Base-by-base conservation (phyloP, 2,329 filamentous ascomycete genomes). In the Cercospora citrullina region DNA sequence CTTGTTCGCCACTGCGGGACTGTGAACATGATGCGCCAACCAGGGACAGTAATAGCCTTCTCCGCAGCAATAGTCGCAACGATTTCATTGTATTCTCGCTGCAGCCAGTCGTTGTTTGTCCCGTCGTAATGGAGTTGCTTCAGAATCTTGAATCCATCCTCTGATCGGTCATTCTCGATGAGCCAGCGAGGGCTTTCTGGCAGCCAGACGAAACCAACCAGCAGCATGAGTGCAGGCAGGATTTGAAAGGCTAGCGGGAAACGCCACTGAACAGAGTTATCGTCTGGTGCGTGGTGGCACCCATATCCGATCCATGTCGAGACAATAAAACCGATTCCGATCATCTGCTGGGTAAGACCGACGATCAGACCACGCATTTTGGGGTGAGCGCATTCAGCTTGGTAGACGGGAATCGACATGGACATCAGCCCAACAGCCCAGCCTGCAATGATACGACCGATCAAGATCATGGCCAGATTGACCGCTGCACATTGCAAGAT, bases 341-440 rank as follows among this genome's bases (percentile, higher is more conserved):
- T 82, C 83, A 86, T 85, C 69, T 87, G 86, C 68, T 87, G 86
- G 0, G 84, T 82, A 8, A 87, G 79, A 14, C 86, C 86, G 6
- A 86, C 86, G 3, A 87, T 82, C 28, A 87, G 80, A 72, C 87
- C 87, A 72, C 88, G 83, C 63, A 84, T 87, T 2, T 84, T 84
- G 0, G 87, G 72, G 71, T 87, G 82, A 0, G 87, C 87, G 64
- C 86, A 84, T 75, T 90, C 88, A 9, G 87, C 85, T 67, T 89
- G 87, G 75, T 90, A 90, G 36, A 87, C 84, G 3, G 87, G 88
- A 2, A 90, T 85, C 3, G 84, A 86, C 75, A 87, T 88, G 18
- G 83, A 86, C 71, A 88, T 82, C 18, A 86, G 75, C 10, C 86
- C 87, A 55, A 89, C 84, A 3, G 86, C 87, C 74, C 86, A 83